Evolutionary conservation across 441 rosid species (phyloP).

Genomic region (Pelargonium cotyledonis): DNA sequence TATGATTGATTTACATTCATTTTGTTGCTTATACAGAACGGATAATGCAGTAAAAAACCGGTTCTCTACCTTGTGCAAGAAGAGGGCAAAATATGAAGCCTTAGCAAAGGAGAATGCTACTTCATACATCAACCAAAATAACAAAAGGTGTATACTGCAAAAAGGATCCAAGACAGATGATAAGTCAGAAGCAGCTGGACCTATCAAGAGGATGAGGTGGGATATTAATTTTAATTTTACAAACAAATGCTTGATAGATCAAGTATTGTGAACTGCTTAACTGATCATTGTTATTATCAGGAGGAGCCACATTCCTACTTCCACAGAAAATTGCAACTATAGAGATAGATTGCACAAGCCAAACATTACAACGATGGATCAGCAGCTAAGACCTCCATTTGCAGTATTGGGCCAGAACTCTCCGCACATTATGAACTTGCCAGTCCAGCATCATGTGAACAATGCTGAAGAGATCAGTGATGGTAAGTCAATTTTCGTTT

Average conservation of each 20-base stretch:
- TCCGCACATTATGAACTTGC: constrained; percentile 21
- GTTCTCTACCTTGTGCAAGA: constrained; percentile 91
- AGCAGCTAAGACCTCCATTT: constrained; percentile 61
- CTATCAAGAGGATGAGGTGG: constrained; percentile 67
- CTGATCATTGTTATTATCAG: constrained; percentile 32
- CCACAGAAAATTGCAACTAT: constrained; percentile 33
- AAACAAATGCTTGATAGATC: not conserved
- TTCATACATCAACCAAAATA: constrained; percentile 49
- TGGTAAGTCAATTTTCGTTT: constrained; percentile 35
- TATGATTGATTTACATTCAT: not conserved
- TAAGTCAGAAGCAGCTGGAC: constrained; percentile 34
- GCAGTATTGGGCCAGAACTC: constrained; percentile 54
- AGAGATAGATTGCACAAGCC: constrained; percentile 52
- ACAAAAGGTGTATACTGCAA: constrained; percentile 55
- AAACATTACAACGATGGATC: constrained; percentile 33
- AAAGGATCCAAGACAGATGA: constrained; percentile 37
- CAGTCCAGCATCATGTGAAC: constrained; percentile 30
- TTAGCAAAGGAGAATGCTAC: constrained; percentile 68
- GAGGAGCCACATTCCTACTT: constrained; percentile 57
- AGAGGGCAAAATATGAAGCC: constrained; percentile 93
- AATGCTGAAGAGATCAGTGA: constrained; percentile 36
- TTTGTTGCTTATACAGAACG: constrained; percentile 50
- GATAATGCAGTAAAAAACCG: constrained; percentile 99
- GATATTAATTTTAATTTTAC: constrained; percentile 8
- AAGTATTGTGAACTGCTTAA: constrained; percentile 1